Conservation (phyloP, 2,329 filamentous ascomycete species). For the Pseudogymnoascus sp. region DNA sequence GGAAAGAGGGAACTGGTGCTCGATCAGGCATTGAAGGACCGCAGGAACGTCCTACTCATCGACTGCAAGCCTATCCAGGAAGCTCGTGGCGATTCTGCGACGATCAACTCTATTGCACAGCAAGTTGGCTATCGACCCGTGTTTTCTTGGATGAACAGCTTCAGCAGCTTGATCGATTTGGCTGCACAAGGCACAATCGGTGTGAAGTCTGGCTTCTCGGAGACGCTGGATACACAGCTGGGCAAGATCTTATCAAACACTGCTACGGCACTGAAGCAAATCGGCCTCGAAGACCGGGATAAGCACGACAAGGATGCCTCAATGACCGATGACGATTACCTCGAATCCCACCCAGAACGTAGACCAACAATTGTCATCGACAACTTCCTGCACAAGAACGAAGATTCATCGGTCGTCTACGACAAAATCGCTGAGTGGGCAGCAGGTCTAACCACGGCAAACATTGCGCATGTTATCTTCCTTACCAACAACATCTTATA, state of each 20-base stretch:
- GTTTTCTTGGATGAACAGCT: conserved; percentile 93
- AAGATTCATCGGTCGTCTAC: conserved; percentile 58
- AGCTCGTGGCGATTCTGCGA: conserved; percentile 78
- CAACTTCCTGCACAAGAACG: conserved; percentile 79
- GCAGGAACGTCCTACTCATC: conserved; percentile 72
- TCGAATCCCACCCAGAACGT: conserved; percentile 81
- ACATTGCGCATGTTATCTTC: conserved; percentile 91
- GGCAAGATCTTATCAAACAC: conserved; percentile 86
- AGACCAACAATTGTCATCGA: conserved; percentile 82
- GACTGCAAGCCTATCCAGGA: conserved; percentile 94
- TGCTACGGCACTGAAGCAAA: conserved; percentile 67
- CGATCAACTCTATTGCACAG: conserved; percentile 71
- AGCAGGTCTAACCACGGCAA: conserved; percentile 74
- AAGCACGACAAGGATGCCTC: conserved; percentile 68
- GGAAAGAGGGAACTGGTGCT: conserved; percentile 85
- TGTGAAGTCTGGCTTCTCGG: conserved; percentile 88
- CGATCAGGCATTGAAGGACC: conserved; percentile 71
- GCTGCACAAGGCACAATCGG: conserved; percentile 91
- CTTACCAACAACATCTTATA: conserved; percentile 85
- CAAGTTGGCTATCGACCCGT: conserved; percentile 88
- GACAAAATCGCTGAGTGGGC: conserved; percentile 87
- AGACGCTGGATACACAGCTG: conserved; percentile 83
- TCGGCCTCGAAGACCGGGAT: conserved; percentile 62
- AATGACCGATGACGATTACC: conserved; percentile 75
- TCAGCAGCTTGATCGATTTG: conserved; percentile 86